Evolutionary conservation across 129 eudicot species (phyloP), one percentile per base, ranked within the genome.

Genomic region (Tanacetum coccineum): DNA sequence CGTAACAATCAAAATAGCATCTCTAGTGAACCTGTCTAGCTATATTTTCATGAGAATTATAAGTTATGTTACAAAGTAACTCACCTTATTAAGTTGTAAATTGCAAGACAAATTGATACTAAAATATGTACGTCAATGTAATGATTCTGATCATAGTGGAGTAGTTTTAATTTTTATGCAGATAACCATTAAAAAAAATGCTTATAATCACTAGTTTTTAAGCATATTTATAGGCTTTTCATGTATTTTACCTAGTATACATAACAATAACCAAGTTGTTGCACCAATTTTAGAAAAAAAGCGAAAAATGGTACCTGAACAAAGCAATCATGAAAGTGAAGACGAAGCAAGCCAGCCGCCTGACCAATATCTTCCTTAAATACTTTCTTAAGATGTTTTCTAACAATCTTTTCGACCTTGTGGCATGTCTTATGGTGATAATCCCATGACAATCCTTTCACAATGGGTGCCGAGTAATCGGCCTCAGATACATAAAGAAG

Each of bases 281-380:
- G n/a, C n/a, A n/a, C n/a, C n/a, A n/a, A n/a, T n/a, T n/a, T n/a
- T n/a, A n/a, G 3, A 26, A 3, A 26, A 26, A 26, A 26, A 3
- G 3, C n/a, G 5, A 30, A 30, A 7, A 4, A 30, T 30, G 39
- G 25, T 53, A 85, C 92, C 87, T 82, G 85, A 36, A 86, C 92
- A 19, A 86, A 86, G 77, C 92, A 86, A 59, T 86, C 92, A 9
- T 85, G 91, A 63, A 85, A 85, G 14, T 84, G 90, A 48, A 84
- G 81, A 46, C 90, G 84, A 63, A 85, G 92, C 83, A 86, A 77
- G 63, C 92, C 92, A 5, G 88, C 92, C 15, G 92, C 87, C 60
- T 80, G 87, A 20, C 83, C 81, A 2, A 80, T 70, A 60, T 85
- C 87, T 9, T 71, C 71, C 63, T 74, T 48, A 56, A 85, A 85